Evolutionary conservation across 176 grass and related monocot species (phyloP).

Genomic region (Lolium multiflorum): DNA sequence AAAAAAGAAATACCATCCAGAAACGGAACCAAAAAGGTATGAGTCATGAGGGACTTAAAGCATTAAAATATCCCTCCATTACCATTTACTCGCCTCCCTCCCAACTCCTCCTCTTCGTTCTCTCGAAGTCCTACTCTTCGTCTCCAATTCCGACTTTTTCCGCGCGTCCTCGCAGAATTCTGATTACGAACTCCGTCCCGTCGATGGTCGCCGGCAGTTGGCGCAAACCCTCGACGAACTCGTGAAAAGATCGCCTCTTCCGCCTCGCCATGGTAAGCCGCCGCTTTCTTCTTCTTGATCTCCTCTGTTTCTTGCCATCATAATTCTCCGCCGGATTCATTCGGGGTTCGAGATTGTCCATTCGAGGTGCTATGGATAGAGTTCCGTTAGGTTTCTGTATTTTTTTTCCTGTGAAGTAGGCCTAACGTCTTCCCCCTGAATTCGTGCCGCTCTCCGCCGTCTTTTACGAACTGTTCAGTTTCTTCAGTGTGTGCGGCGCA

Average conservation of each 20-base stretch:
- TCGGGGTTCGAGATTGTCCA: conserved; percentile 9
- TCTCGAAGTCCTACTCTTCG: no score
- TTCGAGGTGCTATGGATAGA: neutral
- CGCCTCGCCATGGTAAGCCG: conserved; percentile 50
- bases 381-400: neutral
- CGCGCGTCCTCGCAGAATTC: neutral
- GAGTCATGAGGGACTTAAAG: conserved; percentile 24
- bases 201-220: conserved; percentile 17
- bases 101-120: conserved; percentile 39
- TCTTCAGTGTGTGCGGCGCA: neutral
- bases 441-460: conserved; percentile 25
- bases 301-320: conserved; percentile 11
- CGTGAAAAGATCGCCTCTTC: conserved; percentile 18
- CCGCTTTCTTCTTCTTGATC: conserved; percentile 26
- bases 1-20: neutral
- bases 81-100: conserved; percentile 16
- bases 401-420: neutral
- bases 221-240: neutral
- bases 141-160: conserved; percentile 22
- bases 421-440: conserved; percentile 35
- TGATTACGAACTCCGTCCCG: neutral
- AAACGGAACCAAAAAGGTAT: conserved; percentile 41
- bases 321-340: neutral
- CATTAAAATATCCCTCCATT: conserved; percentile 48
- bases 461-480: conserved; percentile 28